Percentiles rank a stretch among this genome's conserved stretches.
Conservation (phyloP, 75 land plant genomes). For the Cunninghamia lanceolata region DNA sequence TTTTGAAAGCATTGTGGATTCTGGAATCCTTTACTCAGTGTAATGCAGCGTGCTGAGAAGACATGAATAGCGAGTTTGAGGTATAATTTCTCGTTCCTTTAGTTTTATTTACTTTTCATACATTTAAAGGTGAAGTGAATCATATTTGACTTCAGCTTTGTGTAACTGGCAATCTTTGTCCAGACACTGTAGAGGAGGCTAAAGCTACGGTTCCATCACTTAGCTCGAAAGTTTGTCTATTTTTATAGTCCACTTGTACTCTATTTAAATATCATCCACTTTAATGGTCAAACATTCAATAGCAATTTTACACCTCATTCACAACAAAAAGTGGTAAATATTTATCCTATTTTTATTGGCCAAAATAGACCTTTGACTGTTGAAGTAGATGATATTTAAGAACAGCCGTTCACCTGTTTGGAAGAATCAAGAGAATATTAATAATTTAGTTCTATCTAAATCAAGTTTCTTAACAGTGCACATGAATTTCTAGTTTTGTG, state of each 20-base stretch:
- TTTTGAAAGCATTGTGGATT: neutral
- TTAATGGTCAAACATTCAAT: no score
- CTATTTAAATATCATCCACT: no score
- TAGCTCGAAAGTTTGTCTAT: neutral
- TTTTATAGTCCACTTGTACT: no score
- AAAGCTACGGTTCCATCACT: constrained; percentile 89
- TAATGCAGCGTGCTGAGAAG: constrained; percentile 66
- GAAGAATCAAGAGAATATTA: neutral
- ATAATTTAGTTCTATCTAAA: neutral
- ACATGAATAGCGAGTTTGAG: constrained; percentile 85
- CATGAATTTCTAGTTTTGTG: neutral
- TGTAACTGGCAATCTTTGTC: constrained; percentile 93
- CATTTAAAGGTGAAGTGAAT: neutral
- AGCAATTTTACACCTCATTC: no score
- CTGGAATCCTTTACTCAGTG: constrained; percentile 36
- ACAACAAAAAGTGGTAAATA: no score
- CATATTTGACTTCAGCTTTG: constrained; percentile 53
- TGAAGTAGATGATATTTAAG: no score
- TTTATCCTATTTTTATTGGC: no score
- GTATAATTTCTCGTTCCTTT: constrained; percentile 22
- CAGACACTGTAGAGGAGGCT: constrained; percentile 93
- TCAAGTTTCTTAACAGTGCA: neutral
- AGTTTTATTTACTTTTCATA: neutral
- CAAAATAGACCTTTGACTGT: no score
- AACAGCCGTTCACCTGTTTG: neutral